Percentiles rank a stretch among this genome's conserved stretches.
These are phyloP conservation scores for Triticum aestivum DNA, from an alignment of 176 grass and related monocot genomes.

Conservation along the genomic window IWGSC_CS_RefSeq_v2.1 NC_057811.1:378205951-378206450, in stretches of 20 bases:
- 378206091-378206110: not conserved
- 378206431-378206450: conserved; percentile 37
- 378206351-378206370: conserved; percentile 27
- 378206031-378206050: conserved; percentile 10
- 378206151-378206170: conserved; percentile 9
- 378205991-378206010: not conserved
- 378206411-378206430: conserved; percentile 52
- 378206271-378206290: conserved; percentile 30
- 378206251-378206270: conserved; percentile 31
- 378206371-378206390: conserved; percentile 26
- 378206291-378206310: conserved; percentile 24
- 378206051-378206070: not conserved
- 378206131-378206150: not conserved
- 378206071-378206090: not conserved
- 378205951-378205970: not conserved
- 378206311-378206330: conserved; percentile 43
- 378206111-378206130: conserved; percentile 9
- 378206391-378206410: conserved; percentile 40
- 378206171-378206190: not conserved
- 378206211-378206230: conserved; percentile 25
- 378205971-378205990: not conserved
- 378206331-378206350: conserved; percentile 38
- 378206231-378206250: conserved; percentile 30
- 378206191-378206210: conserved; percentile 1
- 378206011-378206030: not conserved